Conservation (phyloP, 176 grass and related monocot genomes). For the Phragmites australis region DNA sequence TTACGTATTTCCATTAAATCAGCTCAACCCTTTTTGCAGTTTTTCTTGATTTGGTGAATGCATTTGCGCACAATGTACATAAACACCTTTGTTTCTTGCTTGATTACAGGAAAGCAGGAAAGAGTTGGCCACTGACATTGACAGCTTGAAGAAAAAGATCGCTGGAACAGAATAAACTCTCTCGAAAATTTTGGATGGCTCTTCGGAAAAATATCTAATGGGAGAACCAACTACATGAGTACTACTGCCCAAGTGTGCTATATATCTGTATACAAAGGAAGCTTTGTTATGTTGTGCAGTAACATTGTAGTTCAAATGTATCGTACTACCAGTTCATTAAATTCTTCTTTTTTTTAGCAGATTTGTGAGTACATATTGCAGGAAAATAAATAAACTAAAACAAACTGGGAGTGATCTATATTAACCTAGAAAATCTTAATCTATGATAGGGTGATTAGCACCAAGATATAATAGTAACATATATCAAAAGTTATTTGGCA, state of each 20-base stretch:
- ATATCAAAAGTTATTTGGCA: neutral
- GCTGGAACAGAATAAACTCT: conserved; percentile 67
- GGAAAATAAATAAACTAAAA: neutral
- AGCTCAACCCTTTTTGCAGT: neutral
- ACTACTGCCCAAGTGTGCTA: conserved; percentile 9
- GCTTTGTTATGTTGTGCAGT: conserved; percentile 24
- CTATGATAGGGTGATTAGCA: neutral
- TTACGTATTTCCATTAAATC: neutral
- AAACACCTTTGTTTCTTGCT: neutral
- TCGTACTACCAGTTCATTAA: neutral
- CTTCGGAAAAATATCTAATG: conserved; percentile 12
- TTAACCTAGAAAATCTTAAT: neutral
- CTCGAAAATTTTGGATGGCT: conserved; percentile 17
- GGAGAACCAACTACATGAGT: conserved; percentile 30
- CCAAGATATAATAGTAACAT: too few species aligned
- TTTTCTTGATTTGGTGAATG: neutral
- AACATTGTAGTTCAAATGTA: conserved; percentile 25
- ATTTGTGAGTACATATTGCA: neutral
- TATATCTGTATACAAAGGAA: conserved; percentile 30
- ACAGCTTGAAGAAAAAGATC: conserved; percentile 88
- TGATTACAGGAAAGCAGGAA: conserved; percentile 76
- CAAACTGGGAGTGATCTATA: neutral
- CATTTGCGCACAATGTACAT: neutral
- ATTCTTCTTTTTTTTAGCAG: neutral
- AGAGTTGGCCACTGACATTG: conserved; percentile 74